phyloP scores from a whole-genome alignment of 352 stramenopile genomes.

The Phytophthora foliorum region DNA sequence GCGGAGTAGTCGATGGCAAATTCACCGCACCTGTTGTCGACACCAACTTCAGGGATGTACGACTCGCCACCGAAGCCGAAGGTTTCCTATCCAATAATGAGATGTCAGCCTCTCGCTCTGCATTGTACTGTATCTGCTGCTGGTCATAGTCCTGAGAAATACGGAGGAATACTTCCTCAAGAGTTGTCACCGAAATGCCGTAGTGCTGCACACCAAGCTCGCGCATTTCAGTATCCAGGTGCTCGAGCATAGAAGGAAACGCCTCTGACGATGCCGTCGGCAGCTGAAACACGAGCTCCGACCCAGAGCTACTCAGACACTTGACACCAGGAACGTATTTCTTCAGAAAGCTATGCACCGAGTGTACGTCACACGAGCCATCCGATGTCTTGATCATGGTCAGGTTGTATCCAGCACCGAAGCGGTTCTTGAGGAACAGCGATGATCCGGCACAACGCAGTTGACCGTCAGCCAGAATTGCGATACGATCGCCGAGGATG shows the following conservation, averaged over 20 bases:
- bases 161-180: slow-evolving; percentile 98
- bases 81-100: slow-evolving; percentile 20
- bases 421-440: slow-evolving; percentile 95
- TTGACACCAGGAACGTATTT: slow-evolving; percentile 70
- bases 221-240: slow-evolving; percentile 64
- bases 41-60: slow-evolving; percentile 20
- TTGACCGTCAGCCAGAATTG: slow-evolving; percentile 94
- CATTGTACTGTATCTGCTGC: slow-evolving; percentile 9
- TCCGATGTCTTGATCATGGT: slow-evolving; percentile 58
- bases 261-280: slow-evolving; percentile 74
- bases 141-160: slow-evolving; percentile 66
- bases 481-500: slow-evolving; percentile 82
- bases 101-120: background rate
- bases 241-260: slow-evolving; percentile 93
- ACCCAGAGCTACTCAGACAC: slow-evolving; percentile 93
- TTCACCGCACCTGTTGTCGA: slow-evolving; percentile 9
- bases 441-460: slow-evolving; percentile 89
- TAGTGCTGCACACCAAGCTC: slow-evolving; percentile 89
- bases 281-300: slow-evolving; percentile 96
- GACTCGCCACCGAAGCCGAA: slow-evolving; percentile 5
- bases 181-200: slow-evolving; percentile 97
- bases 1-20: slow-evolving; percentile 2
- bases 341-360: slow-evolving; percentile 45
- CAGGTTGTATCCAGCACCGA: slow-evolving; percentile 92
- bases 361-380: slow-evolving; percentile 42